phyloP scores from a whole-genome alignment of 2,329 filamentous ascomycete species.

The Neofusicoccum kwambonambiense region DNA sequence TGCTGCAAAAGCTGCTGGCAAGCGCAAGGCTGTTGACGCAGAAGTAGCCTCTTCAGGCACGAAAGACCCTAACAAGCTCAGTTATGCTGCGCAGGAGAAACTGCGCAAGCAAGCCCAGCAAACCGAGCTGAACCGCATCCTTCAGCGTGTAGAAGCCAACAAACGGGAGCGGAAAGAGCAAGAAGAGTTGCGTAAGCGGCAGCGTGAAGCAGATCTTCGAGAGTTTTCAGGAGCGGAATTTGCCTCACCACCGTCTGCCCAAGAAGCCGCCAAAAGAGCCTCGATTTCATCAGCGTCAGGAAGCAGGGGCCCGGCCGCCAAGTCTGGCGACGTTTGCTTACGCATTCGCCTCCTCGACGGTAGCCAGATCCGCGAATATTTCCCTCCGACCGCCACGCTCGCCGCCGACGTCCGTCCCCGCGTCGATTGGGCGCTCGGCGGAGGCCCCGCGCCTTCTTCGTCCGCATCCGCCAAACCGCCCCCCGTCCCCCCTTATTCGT shows the following conservation, averaged over 20 bases:
- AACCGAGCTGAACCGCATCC: conserved; percentile 68
- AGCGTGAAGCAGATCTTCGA: conserved; percentile 24
- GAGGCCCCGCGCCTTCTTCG: conserved; percentile 23
- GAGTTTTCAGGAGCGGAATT: neutral
- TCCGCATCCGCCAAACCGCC: conserved; percentile 25
- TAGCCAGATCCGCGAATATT: conserved; percentile 70
- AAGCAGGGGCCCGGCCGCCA: conserved; percentile 28
- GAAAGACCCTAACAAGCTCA: conserved; percentile 39
- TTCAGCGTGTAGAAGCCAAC: conserved; percentile 75
- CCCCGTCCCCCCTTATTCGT: conserved; percentile 63
- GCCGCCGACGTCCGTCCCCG: conserved; percentile 68
- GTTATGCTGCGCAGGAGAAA: conserved; percentile 56
- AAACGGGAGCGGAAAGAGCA: conserved; percentile 61
- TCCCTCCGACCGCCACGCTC: conserved; percentile 64
- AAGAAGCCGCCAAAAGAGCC: neutral
- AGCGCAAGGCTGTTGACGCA: conserved; percentile 44
- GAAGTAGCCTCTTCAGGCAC: conserved; percentile 36
- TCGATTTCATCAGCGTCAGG: conserved; percentile 8
- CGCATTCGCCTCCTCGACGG: conserved; percentile 85
- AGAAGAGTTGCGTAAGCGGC: conserved; percentile 35
- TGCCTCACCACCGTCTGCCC: neutral
- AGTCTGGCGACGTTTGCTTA: conserved; percentile 45
- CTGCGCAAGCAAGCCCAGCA: conserved; percentile 63
- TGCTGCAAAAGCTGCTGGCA: conserved; percentile 33
- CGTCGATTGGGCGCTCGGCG: conserved; percentile 63